Evolutionary conservation across 257 asterid species (phyloP), one percentile per base, ranked within the genome.

Genomic region (Schizonepeta tenuifolia): DNA sequence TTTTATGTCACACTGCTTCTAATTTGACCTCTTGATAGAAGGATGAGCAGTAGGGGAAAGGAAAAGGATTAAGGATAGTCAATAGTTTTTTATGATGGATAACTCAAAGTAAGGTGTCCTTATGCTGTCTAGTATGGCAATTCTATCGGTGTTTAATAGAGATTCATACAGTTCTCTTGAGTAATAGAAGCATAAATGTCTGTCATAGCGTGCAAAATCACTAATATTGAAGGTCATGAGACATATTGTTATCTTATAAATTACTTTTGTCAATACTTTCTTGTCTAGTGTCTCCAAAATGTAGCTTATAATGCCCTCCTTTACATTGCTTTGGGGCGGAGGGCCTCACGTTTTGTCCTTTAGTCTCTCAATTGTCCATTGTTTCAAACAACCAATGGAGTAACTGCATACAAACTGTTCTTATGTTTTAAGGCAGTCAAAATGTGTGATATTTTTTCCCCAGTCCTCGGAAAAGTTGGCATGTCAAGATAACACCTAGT

Each of bases 261-360:
- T 12, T 50, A 49, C 57, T 8, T 15, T 20, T 21, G 44, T 49
- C 7, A 41, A 38, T 67, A 53, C 55, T 31, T 31, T 50, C 44
- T 12, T 38, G 49, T 40, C 43, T 11, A 21, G 22, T 38, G 50
- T 26, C 8, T 67, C 40, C 31, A 46, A 46, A 6, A 13, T 18
- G 9, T 28, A 7, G 41, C 49, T 61, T 53, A 51, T 53, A 46
- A 67, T 66, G 18, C 61, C 38, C 43, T 26, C 33, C 47, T 47
- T 68, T 58, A 14, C 15, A 13, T 49, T 18, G n/a, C 13, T 41
- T 26, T 71, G 60, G 28, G 74, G 71, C 14, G 9, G 15, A 18
- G 53, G 67, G 63, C 40, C 65, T 50, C 43, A 58, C 65, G 36
- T 33, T 63, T 35, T 50, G 7, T 71, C 54, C 9, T 24, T 18